Evolutionary conservation across 108 stramenopile genomes (phyloP), one percentile per base, ranked within the genome.

Genomic region (Craspedostauros australis): DNA sequence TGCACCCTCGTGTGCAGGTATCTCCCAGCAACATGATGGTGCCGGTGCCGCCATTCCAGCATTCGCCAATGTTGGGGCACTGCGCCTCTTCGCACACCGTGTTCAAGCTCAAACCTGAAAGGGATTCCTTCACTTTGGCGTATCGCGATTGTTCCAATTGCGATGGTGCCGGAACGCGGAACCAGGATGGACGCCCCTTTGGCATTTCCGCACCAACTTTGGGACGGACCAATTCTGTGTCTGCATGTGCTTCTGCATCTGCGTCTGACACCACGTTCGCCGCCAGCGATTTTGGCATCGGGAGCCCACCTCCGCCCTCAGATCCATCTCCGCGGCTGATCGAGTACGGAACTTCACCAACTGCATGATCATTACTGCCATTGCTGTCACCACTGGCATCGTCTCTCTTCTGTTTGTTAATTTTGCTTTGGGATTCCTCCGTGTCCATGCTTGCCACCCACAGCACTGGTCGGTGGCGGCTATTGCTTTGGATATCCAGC

Each of bases 1-100:
- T 80, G 70, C 99, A 99, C 6, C 97, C 99, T 9, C 99, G 66
- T 5, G 97, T 98, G 60, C 97, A 99, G 0, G 96, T 97, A 62
- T 99, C 98, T 4, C 98, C 99, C 73, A 99, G 56, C 18, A 99
- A 64, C 99, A 99, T 99, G 52, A 99, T 97, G 0, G 99, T 99
- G 12, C 95, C 99, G 2, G 96, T 98, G 6, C 96, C 99, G 5
- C 99, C 99, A 68, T 86, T 90, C 99, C 99, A 99, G 57, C 99
- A 99, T 68, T 99, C 99, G 33, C 99, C 99, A 48, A 98, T 91
- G 74, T 99, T 99, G 26, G 99, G 99, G 62, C 99, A 99, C 54
- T 86, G 88, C 31, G 99, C 99, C 55, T 98, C 96, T 60, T 97
- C 97, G 66, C 97, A 98, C 19, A 99, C 99, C 1, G 99, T 98